Percentiles rank a stretch among this genome's conserved stretches.
phyloP scores from a whole-genome alignment of 2,329 filamentous ascomycete genomes.

The Pseudogymnoascus destructans region DNA sequence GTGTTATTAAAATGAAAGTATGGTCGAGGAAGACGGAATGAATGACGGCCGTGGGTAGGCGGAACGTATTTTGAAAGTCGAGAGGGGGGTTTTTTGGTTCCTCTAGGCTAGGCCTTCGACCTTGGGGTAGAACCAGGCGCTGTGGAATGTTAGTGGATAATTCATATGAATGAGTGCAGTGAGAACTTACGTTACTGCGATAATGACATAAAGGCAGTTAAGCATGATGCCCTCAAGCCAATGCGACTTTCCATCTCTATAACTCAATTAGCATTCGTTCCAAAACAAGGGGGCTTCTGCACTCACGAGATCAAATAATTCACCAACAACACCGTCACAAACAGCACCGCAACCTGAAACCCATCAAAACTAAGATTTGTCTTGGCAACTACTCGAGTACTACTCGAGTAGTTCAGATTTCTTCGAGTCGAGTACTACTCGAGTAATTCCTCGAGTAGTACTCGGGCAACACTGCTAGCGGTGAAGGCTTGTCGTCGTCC shows the following conservation, averaged over 20 bases:
- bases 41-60: background rate
- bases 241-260: slow-evolving; percentile 60
- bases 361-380: slow-evolving; percentile 57
- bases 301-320: slow-evolving; percentile 59
- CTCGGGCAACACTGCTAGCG: too few relatives aligned
- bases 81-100: background rate
- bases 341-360: slow-evolving; percentile 78
- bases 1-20: background rate
- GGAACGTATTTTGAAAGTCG: background rate
- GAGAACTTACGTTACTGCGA: slow-evolving; percentile 48
- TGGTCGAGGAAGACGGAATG: background rate
- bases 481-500: too few relatives aligned
- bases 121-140: slow-evolving; percentile 12
- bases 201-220: slow-evolving; percentile 64
- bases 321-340: slow-evolving; percentile 70
- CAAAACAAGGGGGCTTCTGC: background rate
- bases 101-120: background rate
- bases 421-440: too few relatives aligned
- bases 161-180: slow-evolving; percentile 35
- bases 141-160: background rate
- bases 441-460: too few relatives aligned
- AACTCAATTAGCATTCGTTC: background rate
- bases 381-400: too few relatives aligned
- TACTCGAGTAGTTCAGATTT: too few relatives aligned
- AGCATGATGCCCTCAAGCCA: slow-evolving; percentile 68